These are phyloP conservation scores for Amyloporia xantha DNA, from an alignment of 768 basidiomycete genomes.

Conservation along the genomic window DNA sequence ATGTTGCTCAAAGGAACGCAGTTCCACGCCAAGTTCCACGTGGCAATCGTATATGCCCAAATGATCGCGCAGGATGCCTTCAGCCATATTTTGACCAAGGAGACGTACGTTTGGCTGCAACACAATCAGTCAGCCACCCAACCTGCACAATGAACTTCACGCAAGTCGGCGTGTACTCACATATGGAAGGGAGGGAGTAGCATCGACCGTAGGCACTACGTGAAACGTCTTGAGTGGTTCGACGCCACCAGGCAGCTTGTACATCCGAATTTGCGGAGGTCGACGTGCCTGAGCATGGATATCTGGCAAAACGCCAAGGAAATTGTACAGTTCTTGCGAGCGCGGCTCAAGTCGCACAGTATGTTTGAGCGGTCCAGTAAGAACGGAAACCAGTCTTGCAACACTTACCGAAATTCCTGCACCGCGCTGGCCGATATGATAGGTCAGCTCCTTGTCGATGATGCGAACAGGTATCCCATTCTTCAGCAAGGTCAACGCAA, in stretches of 20 bases:
- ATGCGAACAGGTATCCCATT: slow-evolving; percentile 17
- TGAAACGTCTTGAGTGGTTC: slow-evolving; percentile 1
- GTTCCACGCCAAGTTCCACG: slow-evolving; percentile 31
- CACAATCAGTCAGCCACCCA: no score
- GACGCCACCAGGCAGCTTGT: slow-evolving; percentile 16
- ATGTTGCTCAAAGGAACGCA: slow-evolving; percentile 28
- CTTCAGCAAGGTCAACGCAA: slow-evolving; percentile 13
- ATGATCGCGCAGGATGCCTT: slow-evolving; percentile 26
- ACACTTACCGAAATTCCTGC: slow-evolving; percentile 21
- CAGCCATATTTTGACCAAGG: slow-evolving; percentile 19
- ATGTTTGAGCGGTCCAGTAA: no score
- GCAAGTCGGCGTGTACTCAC: slow-evolving; percentile 4
- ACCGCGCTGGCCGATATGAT: slow-evolving; percentile 21
- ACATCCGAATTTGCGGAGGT: slow-evolving; percentile 5
- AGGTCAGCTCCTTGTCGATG: slow-evolving; percentile 13
- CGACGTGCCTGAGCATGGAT: slow-evolving; percentile 1
- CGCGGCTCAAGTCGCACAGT: slow-evolving; percentile 12
- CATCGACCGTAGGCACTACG: neutral
- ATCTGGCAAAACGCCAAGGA: slow-evolving; percentile 16
- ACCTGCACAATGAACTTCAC: no score
- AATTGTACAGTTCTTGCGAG: slow-evolving; percentile 14
- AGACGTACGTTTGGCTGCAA: neutral
- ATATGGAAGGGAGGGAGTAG: slow-evolving; percentile 11
- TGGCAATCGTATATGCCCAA: slow-evolving; percentile 18
- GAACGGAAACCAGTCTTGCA: neutral